Conservation (phyloP, 1,139 yeast species). For the Blastobotrys capitulatus region DNA sequence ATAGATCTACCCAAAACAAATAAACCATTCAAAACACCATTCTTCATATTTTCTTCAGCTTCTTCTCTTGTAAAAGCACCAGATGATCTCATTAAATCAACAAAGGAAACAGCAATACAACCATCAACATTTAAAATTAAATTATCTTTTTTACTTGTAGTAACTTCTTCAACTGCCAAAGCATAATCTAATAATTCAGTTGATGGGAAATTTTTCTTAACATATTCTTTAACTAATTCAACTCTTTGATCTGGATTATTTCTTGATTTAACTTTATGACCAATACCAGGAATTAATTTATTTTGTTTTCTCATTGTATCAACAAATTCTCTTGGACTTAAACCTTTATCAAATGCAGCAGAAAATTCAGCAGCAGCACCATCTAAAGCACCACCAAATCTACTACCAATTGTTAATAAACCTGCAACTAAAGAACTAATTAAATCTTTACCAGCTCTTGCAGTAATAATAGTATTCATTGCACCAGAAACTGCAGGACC, state of each 20-base stretch:
- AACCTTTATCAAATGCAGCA: slow-evolving; percentile 40
- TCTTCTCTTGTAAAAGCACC: slow-evolving; percentile 43
- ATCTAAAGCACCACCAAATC: slow-evolving; percentile 45
- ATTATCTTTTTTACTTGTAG: slow-evolving; percentile 45
- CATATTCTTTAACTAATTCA: slow-evolving; percentile 43
- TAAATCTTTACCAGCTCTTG: slow-evolving; percentile 45
- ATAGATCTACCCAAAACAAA: slow-evolving; percentile 44
- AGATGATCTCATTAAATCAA: slow-evolving; percentile 41
- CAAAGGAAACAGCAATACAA: slow-evolving; percentile 42
- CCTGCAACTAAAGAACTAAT: slow-evolving; percentile 44
- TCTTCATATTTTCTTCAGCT: slow-evolving; percentile 40
- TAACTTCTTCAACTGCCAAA: slow-evolving; percentile 44
- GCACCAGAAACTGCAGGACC: slow-evolving; percentile 47
- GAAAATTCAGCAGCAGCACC: slow-evolving; percentile 45
- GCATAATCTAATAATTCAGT: slow-evolving; percentile 42
- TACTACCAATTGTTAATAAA: slow-evolving; percentile 41
- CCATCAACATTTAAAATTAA: slow-evolving; percentile 44
- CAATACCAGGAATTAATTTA: slow-evolving; percentile 44
- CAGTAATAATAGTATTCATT: slow-evolving; percentile 44
- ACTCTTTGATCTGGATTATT: slow-evolving; percentile 46
- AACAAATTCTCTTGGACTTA: slow-evolving; percentile 43
- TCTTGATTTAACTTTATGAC: slow-evolving; percentile 44
- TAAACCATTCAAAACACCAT: slow-evolving; percentile 44
- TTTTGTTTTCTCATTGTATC: slow-evolving; percentile 44
- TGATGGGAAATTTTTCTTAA: slow-evolving; percentile 41